A percentile compares a stretch with the other conserved stretches of the same genome.
Evolutionary conservation across 2,329 filamentous ascomycete genomes (phyloP).

Genomic region (Aureobasidium sp.): DNA sequence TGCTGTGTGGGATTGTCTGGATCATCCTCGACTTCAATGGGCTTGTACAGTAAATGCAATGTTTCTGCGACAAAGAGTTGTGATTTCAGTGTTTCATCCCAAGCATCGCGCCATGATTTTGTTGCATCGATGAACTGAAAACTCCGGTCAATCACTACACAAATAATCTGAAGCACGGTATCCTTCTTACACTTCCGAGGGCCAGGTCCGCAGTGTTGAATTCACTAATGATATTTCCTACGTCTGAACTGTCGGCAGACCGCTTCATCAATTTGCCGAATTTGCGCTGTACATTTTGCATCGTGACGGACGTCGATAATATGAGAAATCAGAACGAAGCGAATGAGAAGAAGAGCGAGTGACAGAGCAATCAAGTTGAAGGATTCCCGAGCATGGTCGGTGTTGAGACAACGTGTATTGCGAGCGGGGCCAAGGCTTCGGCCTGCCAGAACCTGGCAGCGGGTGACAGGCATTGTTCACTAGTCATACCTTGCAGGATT

Average conservation of each 20-base stretch:
- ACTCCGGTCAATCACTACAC: background rate
- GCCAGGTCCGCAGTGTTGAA: constrained; percentile 74
- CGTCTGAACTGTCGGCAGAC: constrained; percentile 68
- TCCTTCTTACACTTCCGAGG: constrained; percentile 55
- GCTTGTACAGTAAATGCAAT: constrained; percentile 68
- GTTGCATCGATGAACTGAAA: constrained; percentile 60
- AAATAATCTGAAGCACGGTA: background rate
- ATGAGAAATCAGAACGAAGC: background rate
- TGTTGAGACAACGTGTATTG: constrained; percentile 11
- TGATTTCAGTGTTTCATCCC: constrained; percentile 59
- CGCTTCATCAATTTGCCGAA: constrained; percentile 66
- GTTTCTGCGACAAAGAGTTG: constrained; percentile 55
- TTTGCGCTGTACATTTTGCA: constrained; percentile 67
- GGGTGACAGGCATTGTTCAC: constrained; percentile 7
- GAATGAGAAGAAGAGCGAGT: background rate
- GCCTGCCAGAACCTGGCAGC: constrained; percentile 9
- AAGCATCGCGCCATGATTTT: constrained; percentile 70
- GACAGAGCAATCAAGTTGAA: background rate
- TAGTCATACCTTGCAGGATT: constrained; percentile 19
- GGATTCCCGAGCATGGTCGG: background rate
- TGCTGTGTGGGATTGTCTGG: constrained; percentile 45
- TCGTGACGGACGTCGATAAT: constrained; percentile 25
- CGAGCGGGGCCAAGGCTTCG: constrained; percentile 15
- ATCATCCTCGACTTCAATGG: constrained; percentile 60
- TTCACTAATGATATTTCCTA: constrained; percentile 67